Evolutionary conservation across 345 rosid genomes (phyloP), one percentile per base, ranked within the genome.

Genomic region (Turnera subulata): DNA sequence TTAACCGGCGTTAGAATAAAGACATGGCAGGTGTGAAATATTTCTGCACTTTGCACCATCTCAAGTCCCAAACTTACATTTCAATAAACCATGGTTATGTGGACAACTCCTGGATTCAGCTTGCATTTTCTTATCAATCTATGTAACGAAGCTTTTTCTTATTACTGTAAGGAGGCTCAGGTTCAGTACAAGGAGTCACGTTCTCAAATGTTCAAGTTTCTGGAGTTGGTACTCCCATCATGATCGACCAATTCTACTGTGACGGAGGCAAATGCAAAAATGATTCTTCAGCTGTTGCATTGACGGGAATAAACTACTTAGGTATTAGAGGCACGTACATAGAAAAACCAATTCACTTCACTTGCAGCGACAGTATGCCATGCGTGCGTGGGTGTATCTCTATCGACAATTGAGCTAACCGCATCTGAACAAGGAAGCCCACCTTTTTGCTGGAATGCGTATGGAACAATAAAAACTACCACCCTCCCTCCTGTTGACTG

Each of bases 401-500:
- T 93, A 67, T 71, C 84, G 11, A 71, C 74, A 56, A 85, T 89
- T 50, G 68, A 89, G 74, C 78, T 89, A 25, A 82, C 77, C 53
- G 97, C 97, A 57, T 19, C 71, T 53, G 90, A 85, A 68, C 83
- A 78, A 67, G 51, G 46, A 21, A 87, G 73, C 56, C 74, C 81
- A 54, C 95, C 99, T 16, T 89, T 76, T 80, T 93, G 97, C 70
- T 93, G 97, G 97, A 82, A 85, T 76, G 76, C 95, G 1, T 93
- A 76, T 29, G 99, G 99, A 60, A 74, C 70, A 81, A 65, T 87
- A 53, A 87, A 62, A 61, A 82, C 94, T 35, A 90, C 96, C 15
- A 85, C 95, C 0, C 73, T 71, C 58, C 99, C 97, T 38, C 99
- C 97, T 4, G 82, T 93, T 8, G 82, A 63, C 56, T 93, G 99